Percentiles rank a stretch among this genome's conserved stretches.
Evolutionary conservation across 768 basidiomycete species (phyloP).

Genomic region (Dacryopinax primogenitus): DNA sequence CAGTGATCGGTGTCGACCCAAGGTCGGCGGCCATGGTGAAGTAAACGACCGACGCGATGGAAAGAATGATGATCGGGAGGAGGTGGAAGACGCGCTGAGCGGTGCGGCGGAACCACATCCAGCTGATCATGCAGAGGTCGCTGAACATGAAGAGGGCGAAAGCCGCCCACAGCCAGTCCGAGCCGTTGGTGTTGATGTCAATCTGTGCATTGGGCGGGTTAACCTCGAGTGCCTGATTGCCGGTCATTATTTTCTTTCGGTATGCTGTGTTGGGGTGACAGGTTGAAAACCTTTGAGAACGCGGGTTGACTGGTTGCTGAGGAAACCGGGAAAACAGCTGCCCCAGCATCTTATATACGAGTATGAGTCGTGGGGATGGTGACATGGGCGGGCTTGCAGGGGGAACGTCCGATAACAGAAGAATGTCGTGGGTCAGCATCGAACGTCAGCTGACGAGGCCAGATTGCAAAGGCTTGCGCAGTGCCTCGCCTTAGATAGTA

Average conservation of each 20-base stretch:
- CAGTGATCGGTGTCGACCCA: conserved; percentile 36
- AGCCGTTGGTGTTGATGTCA: conserved; percentile 36
- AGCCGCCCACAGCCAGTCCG: conserved; percentile 45
- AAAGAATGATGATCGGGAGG: conserved; percentile 36
- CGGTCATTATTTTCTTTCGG: neutral
- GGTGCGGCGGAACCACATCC: conserved; percentile 25
- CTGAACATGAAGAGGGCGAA: conserved; percentile 39
- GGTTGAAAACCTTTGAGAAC: neutral
- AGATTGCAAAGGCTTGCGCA: neutral
- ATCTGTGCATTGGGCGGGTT: conserved; percentile 31
- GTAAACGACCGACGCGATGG: conserved; percentile 38
- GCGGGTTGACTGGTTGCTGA: neutral
- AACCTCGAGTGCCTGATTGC: neutral
- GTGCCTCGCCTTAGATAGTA: neutral
- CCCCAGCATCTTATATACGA: neutral
- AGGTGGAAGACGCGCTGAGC: conserved; percentile 41
- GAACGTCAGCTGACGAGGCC: neutral
- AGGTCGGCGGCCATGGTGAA: conserved; percentile 47
- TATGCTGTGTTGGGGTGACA: neutral
- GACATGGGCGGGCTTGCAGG: neutral
- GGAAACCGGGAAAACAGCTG: conserved; percentile 5
- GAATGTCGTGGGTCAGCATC: neutral
- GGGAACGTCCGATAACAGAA: neutral
- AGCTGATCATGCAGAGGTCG: conserved; percentile 30
- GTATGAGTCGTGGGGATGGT: neutral